Evolutionary conservation across 306 rosid species (phyloP).

Genomic region (Cucurbita ficifolia): DNA sequence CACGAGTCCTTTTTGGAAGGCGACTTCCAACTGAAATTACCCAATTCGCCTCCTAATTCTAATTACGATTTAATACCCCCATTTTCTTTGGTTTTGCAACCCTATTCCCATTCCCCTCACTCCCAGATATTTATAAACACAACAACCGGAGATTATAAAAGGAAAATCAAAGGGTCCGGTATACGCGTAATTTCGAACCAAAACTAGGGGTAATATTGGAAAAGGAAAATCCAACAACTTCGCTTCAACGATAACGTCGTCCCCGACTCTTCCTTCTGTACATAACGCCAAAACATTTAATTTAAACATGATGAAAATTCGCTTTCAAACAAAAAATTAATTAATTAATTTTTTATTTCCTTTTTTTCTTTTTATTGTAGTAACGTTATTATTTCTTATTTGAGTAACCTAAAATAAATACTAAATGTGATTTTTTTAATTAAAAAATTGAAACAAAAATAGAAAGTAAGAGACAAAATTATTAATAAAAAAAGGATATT

Average conservation of each 20-base stretch:
- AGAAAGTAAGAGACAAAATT: too few species aligned
- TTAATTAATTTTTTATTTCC: too few species aligned
- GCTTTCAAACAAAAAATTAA: neutral
- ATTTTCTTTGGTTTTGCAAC: too few species aligned
- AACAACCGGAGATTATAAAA: neutral
- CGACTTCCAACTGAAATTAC: neutral
- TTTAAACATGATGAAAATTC: neutral
- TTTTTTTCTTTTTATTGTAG: too few species aligned
- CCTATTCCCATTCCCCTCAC: too few species aligned
- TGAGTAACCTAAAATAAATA: too few species aligned
- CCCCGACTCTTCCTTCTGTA: neutral
- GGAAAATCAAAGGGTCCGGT: neutral
- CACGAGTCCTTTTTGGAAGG: constrained; percentile 6
- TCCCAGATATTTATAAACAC: neutral
- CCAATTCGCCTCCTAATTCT: neutral
- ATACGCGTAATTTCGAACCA: neutral
- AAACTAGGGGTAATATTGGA: neutral
- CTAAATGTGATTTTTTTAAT: too few species aligned
- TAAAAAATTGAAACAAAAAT: too few species aligned
- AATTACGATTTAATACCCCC: too few species aligned
- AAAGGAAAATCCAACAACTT: neutral
- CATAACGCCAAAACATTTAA: too few species aligned
- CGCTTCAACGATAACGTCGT: neutral
- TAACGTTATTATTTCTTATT: too few species aligned
- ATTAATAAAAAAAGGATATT: too few species aligned